Conservation (phyloP, 139 green algal species). For the Desmodesmus armatus region DNA sequence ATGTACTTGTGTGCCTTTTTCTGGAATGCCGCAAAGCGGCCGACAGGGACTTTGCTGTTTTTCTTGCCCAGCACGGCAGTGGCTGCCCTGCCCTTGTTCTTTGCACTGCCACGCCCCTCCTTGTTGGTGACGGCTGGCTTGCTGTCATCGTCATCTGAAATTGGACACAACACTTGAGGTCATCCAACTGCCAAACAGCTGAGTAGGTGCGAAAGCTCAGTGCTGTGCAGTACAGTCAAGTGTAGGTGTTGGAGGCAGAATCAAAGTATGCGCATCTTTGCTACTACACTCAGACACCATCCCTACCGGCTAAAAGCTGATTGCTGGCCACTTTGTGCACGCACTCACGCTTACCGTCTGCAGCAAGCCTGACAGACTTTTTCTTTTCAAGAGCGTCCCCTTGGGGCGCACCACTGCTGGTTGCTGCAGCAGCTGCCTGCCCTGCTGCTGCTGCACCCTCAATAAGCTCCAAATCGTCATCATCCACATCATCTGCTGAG, state of each 20-base stretch:
- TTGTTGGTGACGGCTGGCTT: not conserved
- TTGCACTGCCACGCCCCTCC: not conserved
- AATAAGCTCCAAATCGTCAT: slow-evolving; percentile 19
- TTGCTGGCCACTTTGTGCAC: not conserved
- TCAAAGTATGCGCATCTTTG: not conserved
- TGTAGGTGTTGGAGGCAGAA: not conserved
- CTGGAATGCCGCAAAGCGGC: not conserved
- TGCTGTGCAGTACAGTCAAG: too few relatives aligned
- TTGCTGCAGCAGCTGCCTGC: too few relatives aligned
- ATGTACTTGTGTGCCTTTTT: not conserved
- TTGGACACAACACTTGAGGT: not conserved
- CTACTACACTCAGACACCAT: not conserved
- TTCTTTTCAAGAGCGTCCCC: slow-evolving; percentile 17
- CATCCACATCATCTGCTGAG: not conserved
- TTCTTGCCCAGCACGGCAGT: not conserved
- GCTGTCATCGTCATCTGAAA: not conserved
- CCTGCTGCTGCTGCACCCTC: slow-evolving; percentile 1
- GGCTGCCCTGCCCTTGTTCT: not conserved
- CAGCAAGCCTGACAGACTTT: slow-evolving; percentile 23
- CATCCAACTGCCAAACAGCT: not conserved
- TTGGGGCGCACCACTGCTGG: not conserved
- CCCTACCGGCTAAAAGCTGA: not conserved
- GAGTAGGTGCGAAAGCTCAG: not conserved
- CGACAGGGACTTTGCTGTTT: not conserved
- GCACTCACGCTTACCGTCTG: not conserved